Conservation (phyloP, 2,329 filamentous ascomycete genomes). For the Lizonia empirigonia region DNA sequence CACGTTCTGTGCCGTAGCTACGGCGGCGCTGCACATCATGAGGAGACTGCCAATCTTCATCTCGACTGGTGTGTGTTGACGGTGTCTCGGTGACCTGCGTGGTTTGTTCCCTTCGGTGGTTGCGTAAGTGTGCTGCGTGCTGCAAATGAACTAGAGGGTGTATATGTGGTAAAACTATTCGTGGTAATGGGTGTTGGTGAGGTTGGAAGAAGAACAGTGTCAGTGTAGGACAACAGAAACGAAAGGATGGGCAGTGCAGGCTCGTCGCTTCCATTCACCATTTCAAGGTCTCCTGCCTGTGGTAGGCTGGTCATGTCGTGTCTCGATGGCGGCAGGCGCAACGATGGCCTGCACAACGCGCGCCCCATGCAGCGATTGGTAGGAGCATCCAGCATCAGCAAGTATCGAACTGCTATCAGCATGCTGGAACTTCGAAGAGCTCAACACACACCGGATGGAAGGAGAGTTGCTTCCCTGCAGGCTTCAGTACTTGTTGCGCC, state of each 20-base stretch:
- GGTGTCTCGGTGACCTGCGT: too few species aligned
- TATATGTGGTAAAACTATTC: neutral
- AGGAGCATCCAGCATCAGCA: neutral
- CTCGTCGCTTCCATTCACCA: too few species aligned
- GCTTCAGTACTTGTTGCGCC: neutral
- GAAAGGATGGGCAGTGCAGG: neutral
- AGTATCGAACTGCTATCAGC: neutral
- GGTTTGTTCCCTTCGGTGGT: neutral
- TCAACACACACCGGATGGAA: constrained; percentile 1
- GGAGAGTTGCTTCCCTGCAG: constrained; percentile 6
- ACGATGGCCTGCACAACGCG: too few species aligned
- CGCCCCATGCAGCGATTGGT: too few species aligned
- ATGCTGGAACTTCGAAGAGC: neutral
- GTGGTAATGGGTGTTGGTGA: neutral
- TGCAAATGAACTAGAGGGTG: too few species aligned
- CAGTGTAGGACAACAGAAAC: neutral
- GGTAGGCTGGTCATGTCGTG: too few species aligned
- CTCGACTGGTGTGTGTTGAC: neutral
- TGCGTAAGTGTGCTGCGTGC: neutral
- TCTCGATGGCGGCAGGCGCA: too few species aligned
- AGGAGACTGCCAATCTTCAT: neutral
- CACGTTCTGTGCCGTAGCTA: too few species aligned
- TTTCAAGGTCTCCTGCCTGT: too few species aligned
- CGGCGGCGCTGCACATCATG: neutral
- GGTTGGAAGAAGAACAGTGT: neutral